Evolutionary conservation across 805 yeast species (phyloP).

Genomic region (Monosporozyma aquatica): DNA sequence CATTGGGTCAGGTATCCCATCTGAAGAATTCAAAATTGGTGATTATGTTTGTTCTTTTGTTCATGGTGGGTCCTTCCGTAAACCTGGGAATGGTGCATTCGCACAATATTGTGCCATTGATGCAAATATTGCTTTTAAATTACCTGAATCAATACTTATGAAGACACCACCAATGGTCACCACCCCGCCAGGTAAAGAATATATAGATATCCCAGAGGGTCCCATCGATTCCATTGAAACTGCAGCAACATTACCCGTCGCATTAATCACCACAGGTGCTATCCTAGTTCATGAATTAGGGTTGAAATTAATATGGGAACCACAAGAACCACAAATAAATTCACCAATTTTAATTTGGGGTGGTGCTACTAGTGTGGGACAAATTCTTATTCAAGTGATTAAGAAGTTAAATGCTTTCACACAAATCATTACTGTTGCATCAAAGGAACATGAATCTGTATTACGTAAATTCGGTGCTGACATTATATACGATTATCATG

Average conservation of each 20-base stretch:
- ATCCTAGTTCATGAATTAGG: constrained; percentile 28
- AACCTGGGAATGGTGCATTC: constrained; percentile 46
- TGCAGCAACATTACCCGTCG: constrained; percentile 52
- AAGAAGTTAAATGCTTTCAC: constrained; percentile 34
- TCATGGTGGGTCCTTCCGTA: constrained; percentile 42
- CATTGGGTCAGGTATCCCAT: constrained; percentile 34
- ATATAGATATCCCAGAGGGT: constrained; percentile 17
- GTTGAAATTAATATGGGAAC: constrained; percentile 19
- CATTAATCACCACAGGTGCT: constrained; percentile 41
- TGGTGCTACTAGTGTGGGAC: constrained; percentile 62
- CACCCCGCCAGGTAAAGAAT: not conserved
- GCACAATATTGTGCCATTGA: constrained; percentile 43
- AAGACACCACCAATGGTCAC: not conserved
- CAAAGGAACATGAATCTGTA: constrained; percentile 34
- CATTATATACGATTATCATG: constrained; percentile 41
- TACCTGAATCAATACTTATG: constrained; percentile 13
- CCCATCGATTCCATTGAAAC: constrained; percentile 45
- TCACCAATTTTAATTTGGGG: constrained; percentile 48
- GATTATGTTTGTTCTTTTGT: constrained; percentile 46
- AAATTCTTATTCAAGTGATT: constrained; percentile 48
- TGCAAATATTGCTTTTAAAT: constrained; percentile 18
- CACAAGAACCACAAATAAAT: constrained; percentile 24
- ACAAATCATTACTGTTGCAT: constrained; percentile 41
- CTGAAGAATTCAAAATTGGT: constrained; percentile 35
- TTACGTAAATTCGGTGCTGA: constrained; percentile 42